Base-by-base conservation (phyloP, 73 alveolate species). In the Paramecium bursaria region DNA sequence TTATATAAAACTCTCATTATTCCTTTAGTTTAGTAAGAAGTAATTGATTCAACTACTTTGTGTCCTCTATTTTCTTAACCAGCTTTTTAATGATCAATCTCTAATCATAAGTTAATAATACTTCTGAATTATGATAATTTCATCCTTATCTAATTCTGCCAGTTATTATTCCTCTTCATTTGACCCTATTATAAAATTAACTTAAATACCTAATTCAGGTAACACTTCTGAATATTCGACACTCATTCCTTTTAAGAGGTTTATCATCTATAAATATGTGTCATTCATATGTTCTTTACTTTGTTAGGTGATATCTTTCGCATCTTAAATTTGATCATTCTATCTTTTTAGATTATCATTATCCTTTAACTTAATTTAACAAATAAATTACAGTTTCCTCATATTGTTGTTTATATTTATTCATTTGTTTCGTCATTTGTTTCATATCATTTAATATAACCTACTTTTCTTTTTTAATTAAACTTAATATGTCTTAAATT, bases 391-490 rank as follows among this genome's bases (percentile, higher is more conserved):
- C 49, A 7, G 44, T 35, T 33, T 67, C 82, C 44, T 67, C 82
- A 42, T 33, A 67, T 67, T 67, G 4, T 35, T 1, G 11, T 14
- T 67, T 67, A 14, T 19, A 67, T 39, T 67, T 4, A 6, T 35
- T 42, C 82, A 67, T 67, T 15, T 67, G 3, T 67, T 67, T 67
- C 1, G 82, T 67, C 82, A 67, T 67, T 67, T 35, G 19, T 35
- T 67, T 67, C 82, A 67, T 67, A 67, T 67, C 82, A 35, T 67
- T 67, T 23, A 67, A 27, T 9, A 67, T 31, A 14, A 67, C 82
- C 19, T 67, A 46, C 9, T 67, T 67, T 67, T 67, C 82, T 17
- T 67, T 67, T 67, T 67, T 67, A 14, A 67, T 67, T 31, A 67
- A 31, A 15, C 82, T 47, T 14, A 67, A 67, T 10, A 67, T 67